Conservation (phyloP, 2,329 filamentous ascomycete species). For the Pseudogymnoascus pannorum region DNA sequence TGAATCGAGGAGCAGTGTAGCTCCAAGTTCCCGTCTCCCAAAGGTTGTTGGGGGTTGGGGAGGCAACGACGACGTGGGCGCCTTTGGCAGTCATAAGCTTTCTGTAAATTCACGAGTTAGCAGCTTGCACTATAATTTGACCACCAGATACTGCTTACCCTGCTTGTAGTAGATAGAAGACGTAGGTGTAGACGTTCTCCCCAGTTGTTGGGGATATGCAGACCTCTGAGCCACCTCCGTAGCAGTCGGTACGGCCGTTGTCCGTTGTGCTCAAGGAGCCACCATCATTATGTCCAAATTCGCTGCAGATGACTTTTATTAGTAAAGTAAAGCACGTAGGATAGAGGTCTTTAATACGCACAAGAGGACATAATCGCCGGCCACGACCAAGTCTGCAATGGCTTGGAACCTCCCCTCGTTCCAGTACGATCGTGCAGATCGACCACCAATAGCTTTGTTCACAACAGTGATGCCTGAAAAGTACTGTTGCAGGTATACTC, state of each 20-base stretch:
- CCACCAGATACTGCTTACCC: not conserved
- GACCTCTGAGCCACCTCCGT: constrained; percentile 15
- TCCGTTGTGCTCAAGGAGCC: constrained; percentile 45
- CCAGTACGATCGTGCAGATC: constrained; percentile 58
- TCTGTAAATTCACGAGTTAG: constrained; percentile 9
- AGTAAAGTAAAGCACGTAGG: constrained; percentile 40
- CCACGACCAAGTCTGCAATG: constrained; percentile 39
- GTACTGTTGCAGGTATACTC: constrained; percentile 48
- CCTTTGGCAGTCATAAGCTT: constrained; percentile 37
- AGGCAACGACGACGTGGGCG: constrained; percentile 50
- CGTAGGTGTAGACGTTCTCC: constrained; percentile 13
- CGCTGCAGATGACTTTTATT: constrained; percentile 43
- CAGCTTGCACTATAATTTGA: not conserved
- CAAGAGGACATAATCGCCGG: constrained; percentile 59
- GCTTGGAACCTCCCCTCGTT: constrained; percentile 57
- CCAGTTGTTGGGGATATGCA: constrained; percentile 12
- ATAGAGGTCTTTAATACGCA: not conserved
- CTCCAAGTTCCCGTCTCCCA: constrained; percentile 49
- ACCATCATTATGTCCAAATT: constrained; percentile 65
- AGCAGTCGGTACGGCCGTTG: constrained; percentile 53
- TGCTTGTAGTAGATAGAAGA: constrained; percentile 11
- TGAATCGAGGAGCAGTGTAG: constrained; percentile 46
- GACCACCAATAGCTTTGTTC: constrained; percentile 60
- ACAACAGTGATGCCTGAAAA: constrained; percentile 41
- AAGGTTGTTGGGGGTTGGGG: constrained; percentile 53